Percentiles rank a stretch among this genome's conserved stretches.
Conservation (phyloP, 2,329 filamentous ascomycete species). For the Didymella segeticola region DNA sequence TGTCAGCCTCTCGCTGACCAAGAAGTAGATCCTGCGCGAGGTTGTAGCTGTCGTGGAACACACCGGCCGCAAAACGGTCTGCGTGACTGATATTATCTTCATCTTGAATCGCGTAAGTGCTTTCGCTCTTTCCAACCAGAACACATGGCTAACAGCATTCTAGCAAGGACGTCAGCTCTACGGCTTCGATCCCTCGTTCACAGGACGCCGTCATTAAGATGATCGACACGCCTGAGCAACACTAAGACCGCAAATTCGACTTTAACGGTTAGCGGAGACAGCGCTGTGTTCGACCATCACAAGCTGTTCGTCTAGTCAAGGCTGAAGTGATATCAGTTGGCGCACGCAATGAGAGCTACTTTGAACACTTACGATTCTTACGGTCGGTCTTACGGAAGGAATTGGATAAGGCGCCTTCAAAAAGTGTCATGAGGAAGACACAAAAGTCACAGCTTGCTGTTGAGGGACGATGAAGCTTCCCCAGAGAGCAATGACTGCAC, state of each 20-base stretch:
- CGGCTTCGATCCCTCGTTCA: constrained; percentile 13
- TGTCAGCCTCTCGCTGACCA: background rate
- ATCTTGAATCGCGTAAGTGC: constrained; percentile 38
- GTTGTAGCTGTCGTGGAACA: constrained; percentile 36
- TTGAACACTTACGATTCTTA: background rate
- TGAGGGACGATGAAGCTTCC: background rate
- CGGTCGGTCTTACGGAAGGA: background rate
- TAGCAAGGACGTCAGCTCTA: constrained; percentile 16
- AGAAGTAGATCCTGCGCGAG: constrained; percentile 31
- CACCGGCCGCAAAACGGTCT: constrained; percentile 38
- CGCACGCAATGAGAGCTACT: too few species aligned
- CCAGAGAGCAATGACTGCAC: background rate
- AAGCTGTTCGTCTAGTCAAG: too few species aligned
- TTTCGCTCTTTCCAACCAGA: background rate
- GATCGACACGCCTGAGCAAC: background rate
- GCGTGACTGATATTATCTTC: constrained; percentile 41
- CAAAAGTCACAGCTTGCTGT: background rate
- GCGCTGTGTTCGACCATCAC: too few species aligned
- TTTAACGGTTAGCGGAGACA: background rate
- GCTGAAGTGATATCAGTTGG: too few species aligned
- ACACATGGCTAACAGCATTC: background rate
- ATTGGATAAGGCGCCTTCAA: background rate
- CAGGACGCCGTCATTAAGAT: background rate
- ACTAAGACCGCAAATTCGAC: too few species aligned
- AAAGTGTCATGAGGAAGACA: background rate